phyloP scores from a whole-genome alignment of 768 basidiomycete genomes.

The Hypholoma sublateritium region DNA sequence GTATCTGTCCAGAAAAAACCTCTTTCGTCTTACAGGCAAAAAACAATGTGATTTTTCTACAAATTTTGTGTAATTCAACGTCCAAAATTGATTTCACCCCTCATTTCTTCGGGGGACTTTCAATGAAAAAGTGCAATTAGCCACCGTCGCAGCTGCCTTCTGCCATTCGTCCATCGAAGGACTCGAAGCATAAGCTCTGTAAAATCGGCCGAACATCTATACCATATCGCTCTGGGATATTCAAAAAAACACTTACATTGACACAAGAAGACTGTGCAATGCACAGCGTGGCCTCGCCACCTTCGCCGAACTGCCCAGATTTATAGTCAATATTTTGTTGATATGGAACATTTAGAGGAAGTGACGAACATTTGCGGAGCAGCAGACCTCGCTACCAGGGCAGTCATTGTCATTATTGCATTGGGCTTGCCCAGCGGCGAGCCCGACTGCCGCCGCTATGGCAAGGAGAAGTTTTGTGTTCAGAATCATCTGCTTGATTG shows the following conservation, averaged over 20 bases:
- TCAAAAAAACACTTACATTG: not conserved
- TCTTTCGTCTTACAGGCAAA: too few relatives aligned
- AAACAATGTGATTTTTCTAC: too few relatives aligned
- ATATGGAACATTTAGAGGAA: not conserved
- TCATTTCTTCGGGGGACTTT: not conserved
- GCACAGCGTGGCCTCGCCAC: constrained; percentile 1
- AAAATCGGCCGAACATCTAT: not conserved
- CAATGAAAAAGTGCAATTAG: not conserved
- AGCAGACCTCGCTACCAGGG: constrained; percentile 9
- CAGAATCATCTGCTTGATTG: not conserved
- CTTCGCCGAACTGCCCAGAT: constrained; percentile 1
- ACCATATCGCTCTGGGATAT: too few relatives aligned
- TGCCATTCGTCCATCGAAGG: not conserved
- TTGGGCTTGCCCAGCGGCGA: not conserved
- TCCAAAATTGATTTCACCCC: not conserved
- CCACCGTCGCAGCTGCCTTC: constrained; percentile 5
- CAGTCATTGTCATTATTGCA: constrained; percentile 4
- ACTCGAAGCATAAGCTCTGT: constrained; percentile 3
- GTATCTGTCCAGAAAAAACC: too few relatives aligned
- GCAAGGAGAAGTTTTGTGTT: not conserved
- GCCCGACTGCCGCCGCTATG: not conserved
- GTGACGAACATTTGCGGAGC: not conserved
- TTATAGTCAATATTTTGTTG: too few relatives aligned
- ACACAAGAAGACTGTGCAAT: constrained; percentile 1
- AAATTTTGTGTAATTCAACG: too few relatives aligned